Base-by-base conservation (phyloP, 2,329 filamentous ascomycete species). In the Cladophialophora bantiana region DNA sequence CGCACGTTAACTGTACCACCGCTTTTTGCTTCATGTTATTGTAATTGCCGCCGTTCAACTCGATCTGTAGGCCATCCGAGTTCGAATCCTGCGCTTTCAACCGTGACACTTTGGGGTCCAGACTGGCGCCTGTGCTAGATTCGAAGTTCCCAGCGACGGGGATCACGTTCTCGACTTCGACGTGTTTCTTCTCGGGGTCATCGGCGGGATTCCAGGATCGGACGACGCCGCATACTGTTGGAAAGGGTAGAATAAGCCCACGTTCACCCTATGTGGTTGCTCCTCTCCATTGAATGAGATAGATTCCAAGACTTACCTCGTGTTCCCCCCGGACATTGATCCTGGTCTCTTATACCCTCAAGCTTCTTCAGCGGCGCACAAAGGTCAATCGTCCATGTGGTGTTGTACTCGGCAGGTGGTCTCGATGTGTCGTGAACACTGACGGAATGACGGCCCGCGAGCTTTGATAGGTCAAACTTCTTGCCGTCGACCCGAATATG, bases 1-100 rank as follows among this genome's bases (percentile, higher is more conserved):
- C 90, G 79, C 95, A 99, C 20, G 94, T 77, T 73, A 98, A 93
- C 74, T 96, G 91, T 62, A 98, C 86, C 9, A 96, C 85, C 3
- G 93, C 92, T 74, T 88, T 89, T 77, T 96, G 91, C 67, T 86
- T 82, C 34, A 80, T 80, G 62, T 75, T 65, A 74, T 81, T 76
- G 59, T 84, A 84, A 55, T 81, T 78, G 12, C 85, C 86, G 7
- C 88, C 90, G 57, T 86, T 82, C 58, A 97, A 77, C 68, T 89
- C 87, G 0, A 95, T 77, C 15, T 88, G 84, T 10, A 97, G 74
- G 1, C 94, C 94, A 72, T 95, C 88, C 68, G 87, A 88, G 26
- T 87, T 83, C 3, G 85, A 81, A 74, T 94, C 90, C 1, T 85
- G 80, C 59, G 84, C 83, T 73, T 88, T 90, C 50, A 97, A 81